These are phyloP conservation scores for Metarhizium rileyi DNA, from an alignment of 2,329 filamentous ascomycete genomes.

Conservation along the genomic window DNA sequence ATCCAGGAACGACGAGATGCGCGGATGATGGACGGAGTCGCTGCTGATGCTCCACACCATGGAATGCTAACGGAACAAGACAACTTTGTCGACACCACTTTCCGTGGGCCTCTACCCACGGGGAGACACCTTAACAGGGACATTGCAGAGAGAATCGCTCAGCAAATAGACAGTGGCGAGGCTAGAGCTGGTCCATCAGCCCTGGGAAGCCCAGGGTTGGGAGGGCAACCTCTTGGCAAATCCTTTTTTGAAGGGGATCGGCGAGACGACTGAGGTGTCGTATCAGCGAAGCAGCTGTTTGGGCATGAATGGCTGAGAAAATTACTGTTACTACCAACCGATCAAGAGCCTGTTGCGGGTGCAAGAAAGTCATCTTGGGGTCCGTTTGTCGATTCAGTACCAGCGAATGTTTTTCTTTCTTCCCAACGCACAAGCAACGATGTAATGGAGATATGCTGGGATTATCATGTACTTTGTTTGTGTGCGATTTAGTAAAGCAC, in stretches of 20 bases:
- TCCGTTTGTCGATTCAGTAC: neutral
- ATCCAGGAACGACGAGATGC: slow-evolving; percentile 48
- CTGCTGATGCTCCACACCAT: slow-evolving; percentile 41
- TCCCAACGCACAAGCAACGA: neutral
- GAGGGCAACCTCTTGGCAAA: slow-evolving; percentile 40
- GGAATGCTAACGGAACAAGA: slow-evolving; percentile 41
- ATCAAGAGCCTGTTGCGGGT: neutral
- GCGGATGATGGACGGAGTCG: slow-evolving; percentile 57
- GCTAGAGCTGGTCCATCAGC: slow-evolving; percentile 25
- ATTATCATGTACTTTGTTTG: neutral
- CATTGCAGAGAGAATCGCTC: slow-evolving; percentile 54
- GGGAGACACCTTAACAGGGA: slow-evolving; percentile 31
- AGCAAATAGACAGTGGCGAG: slow-evolving; percentile 44
- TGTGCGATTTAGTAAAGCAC: neutral
- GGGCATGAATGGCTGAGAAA: neutral
- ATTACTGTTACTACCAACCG: neutral
- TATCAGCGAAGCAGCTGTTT: neutral
- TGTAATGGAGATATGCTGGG: neutral
- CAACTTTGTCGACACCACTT: slow-evolving; percentile 55
- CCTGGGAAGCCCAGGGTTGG: slow-evolving; percentile 34
- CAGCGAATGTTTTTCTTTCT: neutral
- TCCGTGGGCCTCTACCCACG: slow-evolving; percentile 43
- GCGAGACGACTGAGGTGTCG: slow-evolving; percentile 8
- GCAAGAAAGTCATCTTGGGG: neutral
- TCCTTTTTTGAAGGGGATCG: slow-evolving; percentile 51